phyloP scores from a whole-genome alignment of 805 yeast species.

The Teunomyces gatunensis region DNA sequence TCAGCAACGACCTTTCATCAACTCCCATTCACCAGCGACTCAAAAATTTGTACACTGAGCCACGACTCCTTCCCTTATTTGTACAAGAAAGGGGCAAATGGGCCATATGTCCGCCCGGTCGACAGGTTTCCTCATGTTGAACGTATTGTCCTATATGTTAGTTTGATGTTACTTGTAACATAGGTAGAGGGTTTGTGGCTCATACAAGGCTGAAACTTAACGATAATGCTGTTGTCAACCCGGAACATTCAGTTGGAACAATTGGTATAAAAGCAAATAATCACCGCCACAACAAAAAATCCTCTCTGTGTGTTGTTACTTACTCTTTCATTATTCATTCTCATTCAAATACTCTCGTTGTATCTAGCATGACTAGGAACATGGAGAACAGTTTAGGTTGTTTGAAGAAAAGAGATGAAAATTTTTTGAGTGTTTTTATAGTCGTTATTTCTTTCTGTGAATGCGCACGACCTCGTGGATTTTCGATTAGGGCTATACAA shows the following conservation, averaged over 20 bases:
- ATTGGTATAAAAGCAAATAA: constrained; percentile 52
- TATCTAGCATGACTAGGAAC: constrained; percentile 4
- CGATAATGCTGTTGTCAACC: constrained; percentile 55
- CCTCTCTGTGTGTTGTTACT: neutral
- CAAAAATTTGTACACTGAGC: constrained; percentile 52
- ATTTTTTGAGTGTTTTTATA: constrained; percentile 6
- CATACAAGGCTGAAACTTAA: constrained; percentile 67
- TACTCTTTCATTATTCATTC: constrained; percentile 5
- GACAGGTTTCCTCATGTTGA: constrained; percentile 40
- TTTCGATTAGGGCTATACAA: constrained; percentile 5
- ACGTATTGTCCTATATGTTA: constrained; percentile 2
- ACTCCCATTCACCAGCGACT: constrained; percentile 43
- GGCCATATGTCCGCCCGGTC: constrained; percentile 54
- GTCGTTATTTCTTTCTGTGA: constrained; percentile 2
- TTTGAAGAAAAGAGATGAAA: constrained; percentile 1
- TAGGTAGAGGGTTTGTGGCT: constrained; percentile 23
- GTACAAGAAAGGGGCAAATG: constrained; percentile 41
- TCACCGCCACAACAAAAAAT: constrained; percentile 33
- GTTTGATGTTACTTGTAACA: neutral
- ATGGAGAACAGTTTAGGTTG: constrained; percentile 1
- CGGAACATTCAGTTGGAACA: constrained; percentile 56
- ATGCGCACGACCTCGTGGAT: constrained; percentile 8
- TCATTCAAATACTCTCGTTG: constrained; percentile 8
- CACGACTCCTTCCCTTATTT: constrained; percentile 45
- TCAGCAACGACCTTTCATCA: constrained; percentile 55